Conservation (phyloP, 352 stramenopile genomes). For the Phytophthora vignae region DNA sequence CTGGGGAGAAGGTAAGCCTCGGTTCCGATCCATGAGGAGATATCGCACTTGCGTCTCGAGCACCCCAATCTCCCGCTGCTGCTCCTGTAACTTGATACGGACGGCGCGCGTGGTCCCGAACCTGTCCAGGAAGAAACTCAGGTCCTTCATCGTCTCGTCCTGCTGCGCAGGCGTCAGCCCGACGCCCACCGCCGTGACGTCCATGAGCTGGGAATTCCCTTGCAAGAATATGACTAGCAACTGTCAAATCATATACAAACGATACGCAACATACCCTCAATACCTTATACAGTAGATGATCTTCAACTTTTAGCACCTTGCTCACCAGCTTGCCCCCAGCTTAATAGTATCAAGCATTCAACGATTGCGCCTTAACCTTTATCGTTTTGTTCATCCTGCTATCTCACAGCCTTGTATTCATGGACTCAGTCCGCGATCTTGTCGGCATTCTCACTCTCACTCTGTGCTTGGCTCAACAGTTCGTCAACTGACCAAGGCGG, state of each 20-base stretch:
- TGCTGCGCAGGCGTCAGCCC: slow-evolving; percentile 8
- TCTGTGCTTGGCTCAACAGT: no score
- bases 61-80: neutral
- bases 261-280: neutral
- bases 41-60: neutral
- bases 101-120: slow-evolving; percentile 6
- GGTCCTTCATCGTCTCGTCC: slow-evolving; percentile 9
- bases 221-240: neutral
- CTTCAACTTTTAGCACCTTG: no score
- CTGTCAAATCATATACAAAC: neutral
- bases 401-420: no score
- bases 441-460: no score
- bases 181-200: slow-evolving; percentile 10
- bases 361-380: no score
- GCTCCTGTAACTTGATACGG: neutral
- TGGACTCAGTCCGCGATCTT: no score
- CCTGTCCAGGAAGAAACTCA: slow-evolving; percentile 3
- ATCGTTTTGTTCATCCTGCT: no score
- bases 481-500: no score
- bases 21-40: neutral
- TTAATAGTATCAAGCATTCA: no score
- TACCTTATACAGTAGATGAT: neutral
- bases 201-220: neutral
- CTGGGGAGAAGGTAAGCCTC: neutral
- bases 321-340: no score